Evolutionary conservation across 2,329 filamentous ascomycete species (phyloP).

Genomic region (Boeremia exigua): DNA sequence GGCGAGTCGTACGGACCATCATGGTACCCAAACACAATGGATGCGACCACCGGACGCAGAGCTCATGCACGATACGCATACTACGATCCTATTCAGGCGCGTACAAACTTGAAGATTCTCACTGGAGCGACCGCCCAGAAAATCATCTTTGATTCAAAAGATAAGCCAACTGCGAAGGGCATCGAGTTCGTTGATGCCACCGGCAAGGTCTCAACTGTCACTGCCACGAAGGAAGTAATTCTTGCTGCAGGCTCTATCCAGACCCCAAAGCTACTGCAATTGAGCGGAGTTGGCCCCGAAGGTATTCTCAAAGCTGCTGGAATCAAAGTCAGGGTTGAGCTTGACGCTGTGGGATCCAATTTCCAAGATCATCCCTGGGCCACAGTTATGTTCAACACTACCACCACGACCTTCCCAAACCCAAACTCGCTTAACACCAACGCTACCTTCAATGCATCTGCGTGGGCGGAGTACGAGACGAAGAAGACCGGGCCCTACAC

Average conservation of each 20-base stretch:
- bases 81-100: conserved; percentile 34
- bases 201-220: conserved; percentile 19
- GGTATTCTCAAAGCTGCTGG: conserved; percentile 34
- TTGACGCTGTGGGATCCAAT: conserved; percentile 42
- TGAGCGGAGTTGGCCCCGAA: conserved; percentile 41
- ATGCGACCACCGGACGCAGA: conserved; percentile 28
- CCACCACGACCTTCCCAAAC: conserved; percentile 31
- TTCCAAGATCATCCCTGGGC: conserved; percentile 42
- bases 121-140: conserved; percentile 26
- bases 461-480: conserved; percentile 37
- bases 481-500: conserved; percentile 43
- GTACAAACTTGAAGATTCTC: conserved; percentile 36
- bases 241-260: conserved; percentile 64
- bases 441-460: conserved; percentile 41
- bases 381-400: conserved; percentile 31
- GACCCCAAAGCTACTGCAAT: conserved; percentile 60
- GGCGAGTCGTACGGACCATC: conserved; percentile 31
- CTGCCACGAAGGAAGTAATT: conserved; percentile 59
- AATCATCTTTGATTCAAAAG: conserved; percentile 24
- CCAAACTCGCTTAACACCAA: conserved; percentile 31
- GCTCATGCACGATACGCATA: conserved; percentile 38
- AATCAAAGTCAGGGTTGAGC: conserved; percentile 32
- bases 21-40: conserved; percentile 36
- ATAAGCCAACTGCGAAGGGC: conserved; percentile 23
- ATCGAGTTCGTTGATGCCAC: conserved; percentile 24